These are phyloP conservation scores for Eleusine indica DNA, from an alignment of 176 grass and related monocot genomes.

Conservation along the genomic window DNA sequence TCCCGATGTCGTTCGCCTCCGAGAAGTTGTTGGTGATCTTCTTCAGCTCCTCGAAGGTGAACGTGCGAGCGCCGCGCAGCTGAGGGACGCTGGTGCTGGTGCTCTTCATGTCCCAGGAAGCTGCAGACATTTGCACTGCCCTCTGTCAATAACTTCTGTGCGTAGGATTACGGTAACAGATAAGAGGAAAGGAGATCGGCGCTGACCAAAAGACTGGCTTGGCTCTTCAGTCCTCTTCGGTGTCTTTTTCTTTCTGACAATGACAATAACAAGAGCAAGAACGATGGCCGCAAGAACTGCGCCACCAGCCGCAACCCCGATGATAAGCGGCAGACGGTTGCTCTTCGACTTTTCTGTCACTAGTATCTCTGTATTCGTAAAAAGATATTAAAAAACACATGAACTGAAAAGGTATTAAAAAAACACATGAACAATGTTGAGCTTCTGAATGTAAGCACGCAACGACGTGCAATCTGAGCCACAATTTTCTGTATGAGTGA, in stretches of 20 bases:
- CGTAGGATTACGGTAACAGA: background rate
- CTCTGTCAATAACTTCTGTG: slow-evolving; percentile 5
- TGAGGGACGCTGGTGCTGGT: slow-evolving; percentile 62
- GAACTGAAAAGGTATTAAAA: background rate
- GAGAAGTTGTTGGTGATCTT: slow-evolving; percentile 78
- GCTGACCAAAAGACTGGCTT: slow-evolving; percentile 62
- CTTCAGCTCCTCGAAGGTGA: slow-evolving; percentile 70
- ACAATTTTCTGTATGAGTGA: background rate
- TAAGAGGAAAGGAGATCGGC: background rate
- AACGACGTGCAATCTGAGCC: background rate
- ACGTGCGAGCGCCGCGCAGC: slow-evolving; percentile 63
- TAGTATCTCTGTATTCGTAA: background rate
- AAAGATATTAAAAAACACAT: background rate
- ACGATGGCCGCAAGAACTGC: slow-evolving; percentile 40
- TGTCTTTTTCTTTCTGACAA: slow-evolving; percentile 44
- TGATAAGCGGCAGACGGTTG: slow-evolving; percentile 47
- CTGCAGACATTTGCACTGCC: slow-evolving; percentile 34
- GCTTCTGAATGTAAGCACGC: background rate
- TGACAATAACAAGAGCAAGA: slow-evolving; percentile 35
- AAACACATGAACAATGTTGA: background rate
- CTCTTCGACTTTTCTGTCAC: slow-evolving; percentile 16
- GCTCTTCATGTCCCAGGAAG: slow-evolving; percentile 69
- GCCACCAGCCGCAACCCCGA: slow-evolving; percentile 53
- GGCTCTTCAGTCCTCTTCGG: slow-evolving; percentile 40
- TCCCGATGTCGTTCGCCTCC: slow-evolving; percentile 59